Evolutionary conservation across 495 filamentous ascomycete species (phyloP).

Genomic region (Xylaria scruposa): DNA sequence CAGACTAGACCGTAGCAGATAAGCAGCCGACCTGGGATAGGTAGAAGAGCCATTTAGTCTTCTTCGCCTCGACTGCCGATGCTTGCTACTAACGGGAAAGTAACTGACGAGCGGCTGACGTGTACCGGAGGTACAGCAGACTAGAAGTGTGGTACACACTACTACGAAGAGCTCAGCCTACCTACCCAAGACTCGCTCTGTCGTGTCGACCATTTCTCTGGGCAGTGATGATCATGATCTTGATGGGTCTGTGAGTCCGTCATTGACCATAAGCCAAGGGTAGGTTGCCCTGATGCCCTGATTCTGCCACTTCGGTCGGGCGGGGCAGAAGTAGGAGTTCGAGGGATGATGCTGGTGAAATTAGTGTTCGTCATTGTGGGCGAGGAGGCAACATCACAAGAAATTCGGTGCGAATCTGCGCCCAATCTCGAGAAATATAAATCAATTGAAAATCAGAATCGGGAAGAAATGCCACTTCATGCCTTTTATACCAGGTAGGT

Average conservation of each 20-base stretch:
- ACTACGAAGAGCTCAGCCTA: neutral
- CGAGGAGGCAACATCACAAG: neutral
- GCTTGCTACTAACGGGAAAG: neutral
- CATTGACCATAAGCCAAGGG: neutral
- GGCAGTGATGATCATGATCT: conserved; percentile 1
- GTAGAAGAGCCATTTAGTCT: neutral
- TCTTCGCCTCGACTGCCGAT: neutral
- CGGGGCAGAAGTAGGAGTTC: neutral
- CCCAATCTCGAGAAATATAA: neutral
- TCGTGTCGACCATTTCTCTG: neutral
- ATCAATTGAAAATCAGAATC: neutral
- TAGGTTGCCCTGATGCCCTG: neutral
- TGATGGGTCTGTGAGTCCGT: neutral
- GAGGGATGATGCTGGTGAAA: neutral
- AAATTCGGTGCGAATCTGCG: neutral
- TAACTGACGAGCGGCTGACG: neutral
- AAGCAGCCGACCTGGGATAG: neutral
- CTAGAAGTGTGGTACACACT: neutral
- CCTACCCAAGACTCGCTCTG: neutral
- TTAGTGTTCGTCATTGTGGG: neutral
- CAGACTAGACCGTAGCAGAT: neutral
- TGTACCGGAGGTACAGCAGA: neutral
- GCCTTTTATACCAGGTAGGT: neutral
- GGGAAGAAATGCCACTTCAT: neutral
- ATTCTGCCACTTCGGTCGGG: neutral